Evolutionary conservation across 208 protist genomes (phyloP).

Genomic region (Wallacemonas sp.): DNA sequence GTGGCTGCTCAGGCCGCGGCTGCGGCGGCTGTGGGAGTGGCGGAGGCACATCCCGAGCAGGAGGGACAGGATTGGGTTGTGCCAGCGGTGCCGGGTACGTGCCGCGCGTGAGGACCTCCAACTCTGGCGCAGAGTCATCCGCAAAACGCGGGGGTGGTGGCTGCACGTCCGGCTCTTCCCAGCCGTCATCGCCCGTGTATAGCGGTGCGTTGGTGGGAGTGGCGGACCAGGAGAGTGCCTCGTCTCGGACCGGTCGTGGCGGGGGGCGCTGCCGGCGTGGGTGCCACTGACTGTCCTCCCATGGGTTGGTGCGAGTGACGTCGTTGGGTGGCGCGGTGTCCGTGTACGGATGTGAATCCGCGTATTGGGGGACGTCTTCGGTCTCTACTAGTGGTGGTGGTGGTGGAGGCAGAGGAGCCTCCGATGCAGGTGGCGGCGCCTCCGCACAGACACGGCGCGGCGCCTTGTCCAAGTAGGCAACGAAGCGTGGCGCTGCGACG

Average conservation of each 20-base stretch:
- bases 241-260: background rate
- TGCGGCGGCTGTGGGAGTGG: too few species aligned
- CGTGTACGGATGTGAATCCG: background rate
- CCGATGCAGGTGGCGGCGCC: too few species aligned
- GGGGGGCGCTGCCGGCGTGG: background rate
- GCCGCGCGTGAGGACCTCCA: slow-evolving; percentile 1
- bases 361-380: too few species aligned
- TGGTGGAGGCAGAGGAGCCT: too few species aligned
- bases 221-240: background rate
- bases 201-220: background rate
- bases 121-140: background rate
- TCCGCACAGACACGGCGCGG: background rate
- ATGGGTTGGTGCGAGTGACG: slow-evolving; percentile 9
- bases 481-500: too few species aligned
- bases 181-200: too few species aligned
- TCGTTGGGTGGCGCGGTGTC: background rate
- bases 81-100: slow-evolving; percentile 3
- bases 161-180: too few species aligned
- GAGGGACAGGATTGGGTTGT: too few species aligned
- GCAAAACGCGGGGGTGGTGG: too few species aligned
- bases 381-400: too few species aligned
- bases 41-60: too few species aligned
- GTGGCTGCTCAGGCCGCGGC: background rate
- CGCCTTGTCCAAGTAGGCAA: background rate
- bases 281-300: background rate